Evolutionary conservation across 2,329 filamentous ascomycete genomes (phyloP), one percentile per base, ranked within the genome.

Genomic region (Aureobasidium namibiae): DNA sequence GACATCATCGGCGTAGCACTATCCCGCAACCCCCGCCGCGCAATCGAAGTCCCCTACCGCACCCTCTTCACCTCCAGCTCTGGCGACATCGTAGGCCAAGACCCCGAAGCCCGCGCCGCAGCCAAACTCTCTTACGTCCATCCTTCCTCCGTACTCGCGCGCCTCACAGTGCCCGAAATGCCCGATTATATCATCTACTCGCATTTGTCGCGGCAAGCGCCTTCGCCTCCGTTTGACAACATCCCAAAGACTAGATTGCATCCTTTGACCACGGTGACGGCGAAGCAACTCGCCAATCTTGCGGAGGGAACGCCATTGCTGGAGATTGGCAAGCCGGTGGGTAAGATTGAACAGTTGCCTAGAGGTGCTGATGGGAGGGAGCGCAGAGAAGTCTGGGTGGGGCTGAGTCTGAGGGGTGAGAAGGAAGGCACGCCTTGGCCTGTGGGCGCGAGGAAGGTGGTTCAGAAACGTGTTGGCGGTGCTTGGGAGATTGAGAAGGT

Each of bases 31-130:
- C 89, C 92, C 0, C 85, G 84, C 53, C 84, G 91, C n/a, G 89
- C 92, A 1, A 95, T 94, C 64, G 91, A 97, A 65, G 89, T 97
- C 2, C 89, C 92, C 0, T 99, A 97, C 69, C 73, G 95, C 7
- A 91, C 94, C 0, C 84, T 99, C 4, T 84, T 92, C 65, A 86
- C 90, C 0, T 78, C 90, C 62, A 70, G 83, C 44, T 68, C 78
- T 21, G 64, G 4, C 26, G 67, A 67, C 53, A n/a, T 23, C 24
- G 38, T 39, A 31, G 38, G 33, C 36, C 34, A 31, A 29, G 48
- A 39, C 21, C 79, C 52, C 60, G 72, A 66, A 68, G 72, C 77
- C 16, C 75, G 78, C 16, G 69, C 78, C 13, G 66, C 80, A 31
- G 84, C 89, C 56, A 80, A 81, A 59, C 85, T 86, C 33, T 90